Conservation (phyloP, 805 yeast genomes). For the Teunomyces stri region DNA sequence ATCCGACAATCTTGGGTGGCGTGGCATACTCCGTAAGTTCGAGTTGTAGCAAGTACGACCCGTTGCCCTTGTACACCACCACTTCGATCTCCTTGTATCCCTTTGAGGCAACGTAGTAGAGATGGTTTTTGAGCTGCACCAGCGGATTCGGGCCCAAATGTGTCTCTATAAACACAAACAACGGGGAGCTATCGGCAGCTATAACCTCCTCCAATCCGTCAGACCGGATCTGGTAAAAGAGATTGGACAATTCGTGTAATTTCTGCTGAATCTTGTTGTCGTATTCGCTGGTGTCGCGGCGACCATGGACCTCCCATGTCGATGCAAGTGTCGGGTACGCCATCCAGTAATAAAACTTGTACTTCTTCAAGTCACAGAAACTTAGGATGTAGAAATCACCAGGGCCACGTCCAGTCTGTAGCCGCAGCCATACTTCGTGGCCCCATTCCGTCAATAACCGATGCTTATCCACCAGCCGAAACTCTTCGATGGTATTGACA, state of each 20-base stretch:
- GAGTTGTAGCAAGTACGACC: slow-evolving; percentile 28
- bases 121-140: slow-evolving; percentile 56
- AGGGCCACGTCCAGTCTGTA: slow-evolving; percentile 13
- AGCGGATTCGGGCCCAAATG: slow-evolving; percentile 41
- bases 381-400: slow-evolving; percentile 44
- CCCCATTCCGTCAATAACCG: slow-evolving; percentile 48
- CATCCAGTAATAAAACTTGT: slow-evolving; percentile 87
- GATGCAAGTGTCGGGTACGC: slow-evolving; percentile 67
- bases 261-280: background rate
- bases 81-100: slow-evolving; percentile 21
- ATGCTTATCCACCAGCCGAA: slow-evolving; percentile 66
- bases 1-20: slow-evolving; percentile 62
- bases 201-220: background rate
- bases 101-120: slow-evolving; percentile 42
- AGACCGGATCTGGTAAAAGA: background rate
- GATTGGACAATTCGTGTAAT: background rate
- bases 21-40: slow-evolving; percentile 16
- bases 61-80: slow-evolving; percentile 22
- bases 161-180: slow-evolving; percentile 33
- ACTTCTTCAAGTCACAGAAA: slow-evolving; percentile 87
- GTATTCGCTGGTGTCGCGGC: slow-evolving; percentile 6
- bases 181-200: background rate
- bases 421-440: slow-evolving; percentile 15
- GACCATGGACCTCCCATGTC: slow-evolving; percentile 39
- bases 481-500: slow-evolving; percentile 83